A percentile compares a stretch with the other conserved stretches of the same genome.
Evolutionary conservation across 495 filamentous ascomycete genomes (phyloP).

Genomic region (Bryoglossum gracile): DNA sequence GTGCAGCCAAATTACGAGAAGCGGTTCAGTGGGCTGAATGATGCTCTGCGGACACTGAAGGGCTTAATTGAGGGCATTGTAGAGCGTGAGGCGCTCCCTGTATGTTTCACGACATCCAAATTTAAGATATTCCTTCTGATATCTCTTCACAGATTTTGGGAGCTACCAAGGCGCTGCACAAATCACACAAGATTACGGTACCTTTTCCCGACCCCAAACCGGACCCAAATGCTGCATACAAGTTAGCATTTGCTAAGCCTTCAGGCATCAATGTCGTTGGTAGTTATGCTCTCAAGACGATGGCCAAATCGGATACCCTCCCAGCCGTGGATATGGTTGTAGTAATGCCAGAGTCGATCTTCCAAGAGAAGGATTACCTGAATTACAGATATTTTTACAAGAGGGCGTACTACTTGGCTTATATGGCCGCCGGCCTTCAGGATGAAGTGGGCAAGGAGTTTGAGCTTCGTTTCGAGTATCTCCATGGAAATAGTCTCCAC

Average conservation of each 20-base stretch:
- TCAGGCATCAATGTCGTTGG: conserved; percentile 79
- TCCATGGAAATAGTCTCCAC: conserved; percentile 71
- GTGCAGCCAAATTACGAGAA: conserved; percentile 62
- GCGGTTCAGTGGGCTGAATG: conserved; percentile 56
- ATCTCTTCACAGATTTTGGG: conserved; percentile 45
- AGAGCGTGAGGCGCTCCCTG: conserved; percentile 44
- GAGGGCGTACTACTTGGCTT: conserved; percentile 83
- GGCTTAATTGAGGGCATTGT: conserved; percentile 63
- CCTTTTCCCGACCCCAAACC: conserved; percentile 80
- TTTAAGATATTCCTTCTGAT: conserved; percentile 12
- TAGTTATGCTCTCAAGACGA: conserved; percentile 73
- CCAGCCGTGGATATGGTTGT: conserved; percentile 74
- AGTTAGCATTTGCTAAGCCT: conserved; percentile 68
- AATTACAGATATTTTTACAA: conserved; percentile 95
- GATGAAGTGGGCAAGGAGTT: conserved; percentile 44
- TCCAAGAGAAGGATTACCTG: conserved; percentile 91
- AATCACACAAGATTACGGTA: conserved; percentile 54
- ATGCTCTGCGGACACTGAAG: conserved; percentile 65
- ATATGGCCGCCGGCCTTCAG: conserved; percentile 61
- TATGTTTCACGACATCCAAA: conserved; percentile 26
- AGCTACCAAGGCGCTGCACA: conserved; percentile 60
- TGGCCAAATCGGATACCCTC: conserved; percentile 49
- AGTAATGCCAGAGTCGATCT: conserved; percentile 68
- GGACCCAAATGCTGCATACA: conserved; percentile 65
- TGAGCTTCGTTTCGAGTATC: conserved; percentile 53